phyloP scores from a whole-genome alignment of 2,329 filamentous ascomycete genomes.

The Huntiella moniliformis region DNA sequence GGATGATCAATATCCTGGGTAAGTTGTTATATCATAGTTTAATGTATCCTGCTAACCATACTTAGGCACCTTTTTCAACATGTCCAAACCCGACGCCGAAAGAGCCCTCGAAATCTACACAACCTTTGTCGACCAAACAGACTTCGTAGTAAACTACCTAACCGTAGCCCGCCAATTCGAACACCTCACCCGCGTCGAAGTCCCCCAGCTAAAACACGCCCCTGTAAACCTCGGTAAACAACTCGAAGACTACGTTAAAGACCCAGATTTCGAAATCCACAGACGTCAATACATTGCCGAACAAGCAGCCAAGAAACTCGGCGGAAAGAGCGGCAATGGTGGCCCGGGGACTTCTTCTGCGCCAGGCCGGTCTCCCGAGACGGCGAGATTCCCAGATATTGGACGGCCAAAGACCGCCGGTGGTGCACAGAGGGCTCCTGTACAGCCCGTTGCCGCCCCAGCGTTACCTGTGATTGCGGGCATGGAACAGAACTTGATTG shows the following conservation, averaged over 20 bases:
- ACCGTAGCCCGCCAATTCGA: constrained; percentile 77
- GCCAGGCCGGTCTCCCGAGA: constrained; percentile 15
- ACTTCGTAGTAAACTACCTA: constrained; percentile 79
- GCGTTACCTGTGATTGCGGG: constrained; percentile 29
- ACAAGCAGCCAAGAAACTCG: constrained; percentile 50
- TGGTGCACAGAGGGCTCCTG: constrained; percentile 8
- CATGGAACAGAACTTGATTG: constrained; percentile 63
- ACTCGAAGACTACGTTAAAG: constrained; percentile 83
- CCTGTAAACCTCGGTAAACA: constrained; percentile 79
- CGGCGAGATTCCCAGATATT: constrained; percentile 16
- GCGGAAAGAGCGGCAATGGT: constrained; percentile 16
- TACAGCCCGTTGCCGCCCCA: constrained; percentile 4
- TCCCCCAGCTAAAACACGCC: constrained; percentile 92
- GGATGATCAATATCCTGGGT: constrained; percentile 92
- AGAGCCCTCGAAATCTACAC: constrained; percentile 83
- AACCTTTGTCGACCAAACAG: constrained; percentile 78
- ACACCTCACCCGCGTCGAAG: constrained; percentile 77
- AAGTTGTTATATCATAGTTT: constrained; percentile 17
- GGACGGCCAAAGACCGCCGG: constrained; percentile 21
- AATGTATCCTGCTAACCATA: neutral
- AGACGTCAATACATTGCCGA: constrained; percentile 80
- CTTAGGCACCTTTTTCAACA: constrained; percentile 88
- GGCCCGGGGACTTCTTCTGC: constrained; percentile 15
- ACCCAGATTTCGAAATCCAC: constrained; percentile 88
- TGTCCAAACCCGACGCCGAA: constrained; percentile 87